Percentiles rank a stretch among this genome's conserved stretches.
Evolutionary conservation across 257 asterid species (phyloP).

Genomic region (Perilla frutescens): DNA sequence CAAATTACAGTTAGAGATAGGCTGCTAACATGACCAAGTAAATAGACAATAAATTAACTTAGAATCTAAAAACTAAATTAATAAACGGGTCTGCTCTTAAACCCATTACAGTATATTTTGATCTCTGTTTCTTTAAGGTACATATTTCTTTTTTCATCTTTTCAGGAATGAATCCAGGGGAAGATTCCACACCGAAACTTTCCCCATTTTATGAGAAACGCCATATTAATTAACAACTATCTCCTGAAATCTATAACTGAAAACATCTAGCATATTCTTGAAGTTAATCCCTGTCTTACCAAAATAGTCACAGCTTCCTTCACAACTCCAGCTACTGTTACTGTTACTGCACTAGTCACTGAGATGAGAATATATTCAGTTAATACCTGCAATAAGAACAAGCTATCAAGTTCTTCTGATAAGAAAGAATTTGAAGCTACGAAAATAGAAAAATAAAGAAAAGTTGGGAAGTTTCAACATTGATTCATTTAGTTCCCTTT

Average conservation of each 20-base stretch:
- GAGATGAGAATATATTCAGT: constrained; percentile 89
- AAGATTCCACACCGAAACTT: background rate
- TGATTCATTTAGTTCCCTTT: background rate
- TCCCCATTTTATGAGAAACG: background rate
- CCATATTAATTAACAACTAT: no score
- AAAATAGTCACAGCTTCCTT: constrained; percentile 94
- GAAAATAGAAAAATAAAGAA: background rate
- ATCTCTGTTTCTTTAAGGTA: background rate
- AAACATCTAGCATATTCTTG: constrained; percentile 20
- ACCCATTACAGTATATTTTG: no score
- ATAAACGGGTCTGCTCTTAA: no score
- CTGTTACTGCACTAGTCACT: constrained; percentile 94
- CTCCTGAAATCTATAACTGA: background rate
- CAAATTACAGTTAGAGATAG: background rate
- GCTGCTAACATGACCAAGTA: background rate
- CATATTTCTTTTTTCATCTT: background rate
- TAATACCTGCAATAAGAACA: constrained; percentile 67
- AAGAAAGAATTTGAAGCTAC: background rate
- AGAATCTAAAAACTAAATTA: no score
- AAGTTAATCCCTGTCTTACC: constrained; percentile 50
- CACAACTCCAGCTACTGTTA: constrained; percentile 95
- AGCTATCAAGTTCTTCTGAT: constrained; percentile 18
- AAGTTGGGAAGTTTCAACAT: background rate
- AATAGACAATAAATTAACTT: background rate
- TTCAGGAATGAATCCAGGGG: background rate